phyloP scores from a whole-genome alignment of 2,329 filamentous ascomycete genomes.

The Aureobasidium sp. region DNA sequence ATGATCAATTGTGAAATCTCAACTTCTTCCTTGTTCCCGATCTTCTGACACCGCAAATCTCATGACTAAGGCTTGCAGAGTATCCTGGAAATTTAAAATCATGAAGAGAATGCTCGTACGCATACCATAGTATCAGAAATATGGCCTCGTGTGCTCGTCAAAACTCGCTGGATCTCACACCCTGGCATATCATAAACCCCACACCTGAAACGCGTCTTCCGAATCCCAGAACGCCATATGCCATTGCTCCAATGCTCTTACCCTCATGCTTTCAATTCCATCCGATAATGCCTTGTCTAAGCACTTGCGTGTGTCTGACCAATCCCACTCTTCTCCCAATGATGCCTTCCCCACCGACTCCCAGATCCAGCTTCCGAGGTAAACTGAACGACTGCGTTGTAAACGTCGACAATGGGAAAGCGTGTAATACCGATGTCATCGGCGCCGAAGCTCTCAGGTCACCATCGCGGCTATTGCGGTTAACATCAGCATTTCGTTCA shows the following conservation, averaged over 20 bases:
- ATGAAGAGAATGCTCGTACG: background rate
- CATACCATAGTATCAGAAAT: background rate
- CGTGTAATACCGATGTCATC: background rate
- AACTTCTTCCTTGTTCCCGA: background rate
- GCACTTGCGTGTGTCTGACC: constrained; percentile 12
- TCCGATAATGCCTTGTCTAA: constrained; percentile 20
- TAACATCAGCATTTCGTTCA: background rate
- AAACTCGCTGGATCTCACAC: background rate
- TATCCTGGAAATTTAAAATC: too few species aligned
- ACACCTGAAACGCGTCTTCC: background rate
- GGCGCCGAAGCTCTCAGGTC: constrained; percentile 14
- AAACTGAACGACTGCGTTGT: constrained; percentile 14
- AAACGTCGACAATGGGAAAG: background rate
- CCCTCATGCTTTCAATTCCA: constrained; percentile 18
- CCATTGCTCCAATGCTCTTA: background rate
- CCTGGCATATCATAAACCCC: background rate
- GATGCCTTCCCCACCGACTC: constrained; percentile 20
- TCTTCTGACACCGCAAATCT: background rate
- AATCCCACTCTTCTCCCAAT: constrained; percentile 21
- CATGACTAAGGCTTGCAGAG: background rate
- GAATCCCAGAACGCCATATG: background rate
- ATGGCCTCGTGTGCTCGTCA: too few species aligned
- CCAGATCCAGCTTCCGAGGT: constrained; percentile 18
- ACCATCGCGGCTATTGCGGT: constrained; percentile 17
- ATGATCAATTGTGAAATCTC: background rate